Percentiles rank a stretch among this genome's conserved stretches.
Conservation (phyloP, 495 filamentous ascomycete species). For the Penicillium turbatum region DNA sequence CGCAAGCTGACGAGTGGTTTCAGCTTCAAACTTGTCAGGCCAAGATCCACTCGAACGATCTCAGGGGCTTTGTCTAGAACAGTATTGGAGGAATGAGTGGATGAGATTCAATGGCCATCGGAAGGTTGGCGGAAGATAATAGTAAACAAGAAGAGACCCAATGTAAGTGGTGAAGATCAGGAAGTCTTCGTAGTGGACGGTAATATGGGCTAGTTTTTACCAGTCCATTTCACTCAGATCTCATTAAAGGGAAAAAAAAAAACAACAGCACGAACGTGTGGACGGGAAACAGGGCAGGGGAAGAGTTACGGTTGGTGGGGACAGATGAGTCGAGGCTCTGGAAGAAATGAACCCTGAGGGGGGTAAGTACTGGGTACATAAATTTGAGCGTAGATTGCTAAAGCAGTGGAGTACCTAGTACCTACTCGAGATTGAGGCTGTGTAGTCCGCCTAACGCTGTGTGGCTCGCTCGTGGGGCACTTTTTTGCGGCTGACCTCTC, state of each 20-base stretch:
- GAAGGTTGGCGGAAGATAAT: slow-evolving; percentile 17
- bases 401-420: slow-evolving; percentile 7
- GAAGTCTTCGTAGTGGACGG: not conserved
- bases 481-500: slow-evolving; percentile 5
- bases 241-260: not conserved
- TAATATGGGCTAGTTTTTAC: not conserved
- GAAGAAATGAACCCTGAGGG: slow-evolving; percentile 15
- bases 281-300: slow-evolving; percentile 12
- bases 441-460: slow-evolving; percentile 30
- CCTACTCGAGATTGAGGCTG: slow-evolving; percentile 31
- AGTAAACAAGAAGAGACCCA: not conserved
- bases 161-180: not conserved
- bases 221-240: not conserved
- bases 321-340: slow-evolving; percentile 27
- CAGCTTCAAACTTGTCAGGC: slow-evolving; percentile 33
- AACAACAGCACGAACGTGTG: slow-evolving; percentile 1
- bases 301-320: slow-evolving; percentile 2
- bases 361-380: slow-evolving; percentile 13
- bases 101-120: slow-evolving; percentile 10
- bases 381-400: not conserved
- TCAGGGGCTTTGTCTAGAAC: slow-evolving; percentile 21
- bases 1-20: slow-evolving; percentile 48
- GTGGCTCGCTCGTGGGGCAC: slow-evolving; percentile 27
- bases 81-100: slow-evolving; percentile 18
- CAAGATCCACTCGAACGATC: slow-evolving; percentile 25